phyloP scores from a whole-genome alignment of 192 early-diverging fungal genomes.

The Endogone sp. region DNA sequence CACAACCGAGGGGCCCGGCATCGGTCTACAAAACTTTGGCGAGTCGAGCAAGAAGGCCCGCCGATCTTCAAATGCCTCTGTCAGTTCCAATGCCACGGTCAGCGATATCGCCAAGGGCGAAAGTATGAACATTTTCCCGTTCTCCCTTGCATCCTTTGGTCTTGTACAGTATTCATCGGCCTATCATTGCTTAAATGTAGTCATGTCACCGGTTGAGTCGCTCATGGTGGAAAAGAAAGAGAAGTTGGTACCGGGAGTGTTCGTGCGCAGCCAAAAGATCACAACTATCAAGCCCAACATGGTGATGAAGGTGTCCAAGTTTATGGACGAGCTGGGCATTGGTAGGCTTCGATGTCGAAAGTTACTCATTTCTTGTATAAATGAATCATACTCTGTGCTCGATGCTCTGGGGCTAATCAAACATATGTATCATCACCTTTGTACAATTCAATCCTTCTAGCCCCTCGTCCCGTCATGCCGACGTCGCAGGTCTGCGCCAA shows the following conservation, averaged over 20 bases:
- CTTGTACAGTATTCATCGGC: not conserved
- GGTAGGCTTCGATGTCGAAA: no score
- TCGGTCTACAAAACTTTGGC: not conserved
- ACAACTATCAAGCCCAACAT: slow-evolving; percentile 47
- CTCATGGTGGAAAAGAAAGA: slow-evolving; percentile 38
- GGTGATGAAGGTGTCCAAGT: slow-evolving; percentile 40
- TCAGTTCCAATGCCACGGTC: not conserved
- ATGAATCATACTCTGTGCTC: no score
- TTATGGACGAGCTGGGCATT: slow-evolving; percentile 55
- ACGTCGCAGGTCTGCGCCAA: slow-evolving; percentile 75
- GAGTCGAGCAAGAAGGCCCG: slow-evolving; percentile 18
- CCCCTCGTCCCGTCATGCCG: slow-evolving; percentile 74
- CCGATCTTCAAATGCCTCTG: slow-evolving; percentile 18
- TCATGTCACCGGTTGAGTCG: slow-evolving; percentile 2
- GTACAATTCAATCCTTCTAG: slow-evolving; percentile 4
- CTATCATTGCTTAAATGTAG: not conserved
- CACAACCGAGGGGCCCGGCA: not conserved
- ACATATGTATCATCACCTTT: not conserved
- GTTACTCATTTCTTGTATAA: no score
- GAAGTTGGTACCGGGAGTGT: slow-evolving; percentile 59
- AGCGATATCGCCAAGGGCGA: slow-evolving; percentile 5
- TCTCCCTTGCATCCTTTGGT: not conserved
- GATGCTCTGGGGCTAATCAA: no score
- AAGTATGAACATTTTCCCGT: slow-evolving; percentile 3
- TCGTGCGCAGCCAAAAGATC: slow-evolving; percentile 57